phyloP scores from a whole-genome alignment of 306 rosid species.

The Ziziphus jujuba region DNA sequence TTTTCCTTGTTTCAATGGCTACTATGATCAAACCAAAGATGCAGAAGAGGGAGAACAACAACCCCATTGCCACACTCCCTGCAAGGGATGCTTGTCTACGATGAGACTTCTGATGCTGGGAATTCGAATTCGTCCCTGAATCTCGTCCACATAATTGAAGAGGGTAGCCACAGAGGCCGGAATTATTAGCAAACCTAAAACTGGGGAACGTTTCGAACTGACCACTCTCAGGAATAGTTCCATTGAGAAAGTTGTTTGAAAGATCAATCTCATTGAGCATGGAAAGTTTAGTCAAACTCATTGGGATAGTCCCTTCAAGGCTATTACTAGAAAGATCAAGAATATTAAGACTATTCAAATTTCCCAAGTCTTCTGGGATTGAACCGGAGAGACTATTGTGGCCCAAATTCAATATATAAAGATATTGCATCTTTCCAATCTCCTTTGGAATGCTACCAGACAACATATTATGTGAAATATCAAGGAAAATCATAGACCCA shows the following conservation, averaged over 20 bases:
- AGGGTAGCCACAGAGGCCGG: slow-evolving; percentile 92
- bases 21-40: slow-evolving; percentile 71
- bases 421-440: slow-evolving; percentile 61
- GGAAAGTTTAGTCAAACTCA: slow-evolving; percentile 49
- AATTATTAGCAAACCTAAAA: slow-evolving; percentile 56
- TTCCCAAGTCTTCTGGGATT: slow-evolving; percentile 81
- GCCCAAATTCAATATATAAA: slow-evolving; percentile 71
- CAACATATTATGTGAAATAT: slow-evolving; percentile 70
- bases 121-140: slow-evolving; percentile 8
- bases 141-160: slow-evolving; percentile 43
- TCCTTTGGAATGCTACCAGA: slow-evolving; percentile 81
- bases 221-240: slow-evolving; percentile 62
- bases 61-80: slow-evolving; percentile 89
- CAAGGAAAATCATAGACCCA: slow-evolving; percentile 90
- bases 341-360: slow-evolving; percentile 57
- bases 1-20: slow-evolving; percentile 66
- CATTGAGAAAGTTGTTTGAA: slow-evolving; percentile 63
- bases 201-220: slow-evolving; percentile 81
- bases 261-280: slow-evolving; percentile 71
- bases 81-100: slow-evolving; percentile 69
- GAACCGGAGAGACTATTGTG: slow-evolving; percentile 69
- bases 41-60: slow-evolving; percentile 79
- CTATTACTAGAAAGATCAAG: slow-evolving; percentile 83
- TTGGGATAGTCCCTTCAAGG: slow-evolving; percentile 72
- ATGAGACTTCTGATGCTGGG: slow-evolving; percentile 56